Base-by-base conservation (phyloP, 2,329 filamentous ascomycete genomes). In the Acephala macrosclerotiorum region DNA sequence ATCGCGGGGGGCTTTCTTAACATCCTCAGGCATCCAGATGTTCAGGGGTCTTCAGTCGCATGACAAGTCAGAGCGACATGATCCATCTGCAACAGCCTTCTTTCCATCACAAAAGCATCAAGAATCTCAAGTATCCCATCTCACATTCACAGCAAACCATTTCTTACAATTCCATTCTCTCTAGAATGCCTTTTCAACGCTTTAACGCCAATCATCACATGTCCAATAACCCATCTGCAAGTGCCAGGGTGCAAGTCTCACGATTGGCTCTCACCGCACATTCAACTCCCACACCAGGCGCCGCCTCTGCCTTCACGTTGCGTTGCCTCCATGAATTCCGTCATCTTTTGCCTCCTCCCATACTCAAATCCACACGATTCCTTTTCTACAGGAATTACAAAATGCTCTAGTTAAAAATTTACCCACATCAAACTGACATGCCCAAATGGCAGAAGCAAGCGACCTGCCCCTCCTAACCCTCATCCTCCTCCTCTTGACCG, bases 401-500 rank as follows among this genome's bases (percentile, higher is more conserved):
- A 55, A 62, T 38, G 26, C 40, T 61, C 47, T 42, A 45, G 60
- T 57, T 51, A 33, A 36, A 45, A 49, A 45, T 42, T 45, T 29
- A 59, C 38, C 49, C 51, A 20, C 35, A 38, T 47, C 63, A 58
- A 38, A 4, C 45, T n/a, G 58, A 49, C 60, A 63, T 58, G 51
- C 29, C 60, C 62, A 71, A 66, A 75, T 75, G 73, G 73, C 72
- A 62, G 69, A 70, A 62, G 63, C 65, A 6, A 36, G 61, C 58
- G 68, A 75, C 59, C 63, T 73, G 38, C 67, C 68, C 56, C 60
- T 72, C 40, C 26, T 70, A 47, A 74, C 84, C 75, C 80, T 86
- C 71, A 79, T 88, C 74, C 80, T 89, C 66, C 80, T 85, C 70
- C 78, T 87, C 76, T 85, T 85, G 77, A 86, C 87, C 68, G 81